phyloP scores from a whole-genome alignment of 495 filamentous ascomycete species.

The Lophiotrema nucula region DNA sequence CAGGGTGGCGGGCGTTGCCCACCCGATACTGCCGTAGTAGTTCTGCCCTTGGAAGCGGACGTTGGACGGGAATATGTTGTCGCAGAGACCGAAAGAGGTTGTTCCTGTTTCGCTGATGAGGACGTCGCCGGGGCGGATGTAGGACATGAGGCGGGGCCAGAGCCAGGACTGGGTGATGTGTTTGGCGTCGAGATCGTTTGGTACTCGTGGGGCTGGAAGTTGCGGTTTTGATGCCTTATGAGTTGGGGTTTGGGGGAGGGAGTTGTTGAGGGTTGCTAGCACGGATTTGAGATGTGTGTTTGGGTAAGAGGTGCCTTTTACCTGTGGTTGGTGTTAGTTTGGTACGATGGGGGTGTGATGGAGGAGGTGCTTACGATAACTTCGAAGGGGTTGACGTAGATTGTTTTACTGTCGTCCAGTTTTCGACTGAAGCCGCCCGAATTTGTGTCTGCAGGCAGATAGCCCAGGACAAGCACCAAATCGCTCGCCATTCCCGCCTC shows the following conservation, averaged over 20 bases:
- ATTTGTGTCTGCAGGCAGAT: constrained; percentile 41
- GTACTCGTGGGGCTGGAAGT: constrained; percentile 21
- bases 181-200: constrained; percentile 33
- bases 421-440: constrained; percentile 39
- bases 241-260: constrained; percentile 8
- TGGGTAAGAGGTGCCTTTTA: constrained; percentile 30
- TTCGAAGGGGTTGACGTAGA: constrained; percentile 36
- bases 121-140: constrained; percentile 38
- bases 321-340: constrained; percentile 19
- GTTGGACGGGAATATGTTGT: constrained; percentile 23
- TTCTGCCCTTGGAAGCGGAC: constrained; percentile 38
- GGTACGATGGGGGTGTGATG: background rate
- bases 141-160: constrained; percentile 37
- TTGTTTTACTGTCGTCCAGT: constrained; percentile 21
- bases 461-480: constrained; percentile 37
- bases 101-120: constrained; percentile 43
- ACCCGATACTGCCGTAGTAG: constrained; percentile 45
- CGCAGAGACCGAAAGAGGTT: constrained; percentile 38
- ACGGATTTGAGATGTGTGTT: constrained; percentile 39
- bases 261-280: constrained; percentile 21
- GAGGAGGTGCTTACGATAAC: constrained; percentile 23
- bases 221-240: constrained; percentile 21
- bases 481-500: constrained; percentile 32
- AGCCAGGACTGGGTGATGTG: constrained; percentile 42
- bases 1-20: constrained; percentile 39